phyloP scores from a whole-genome alignment of 768 basidiomycete genomes.

The Hortiboletus campestris region DNA sequence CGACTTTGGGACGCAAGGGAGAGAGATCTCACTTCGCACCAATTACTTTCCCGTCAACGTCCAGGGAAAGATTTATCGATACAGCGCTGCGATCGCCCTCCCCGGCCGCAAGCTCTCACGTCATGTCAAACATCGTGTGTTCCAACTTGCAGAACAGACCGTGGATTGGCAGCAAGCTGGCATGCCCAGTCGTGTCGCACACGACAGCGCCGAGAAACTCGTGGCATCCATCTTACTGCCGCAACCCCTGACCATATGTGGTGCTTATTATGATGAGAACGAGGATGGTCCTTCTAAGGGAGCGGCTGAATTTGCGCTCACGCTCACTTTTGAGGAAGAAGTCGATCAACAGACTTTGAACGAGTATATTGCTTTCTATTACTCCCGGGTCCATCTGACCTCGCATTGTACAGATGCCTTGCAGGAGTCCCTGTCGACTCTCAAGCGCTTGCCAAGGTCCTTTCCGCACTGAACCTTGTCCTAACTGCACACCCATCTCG shows the following conservation, averaged over 20 bases:
- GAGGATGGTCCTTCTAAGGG: constrained; percentile 25
- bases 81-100: constrained; percentile 34
- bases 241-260: constrained; percentile 39
- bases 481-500: constrained; percentile 41
- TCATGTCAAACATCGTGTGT: constrained; percentile 42
- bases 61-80: constrained; percentile 40
- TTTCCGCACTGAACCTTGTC: constrained; percentile 49
- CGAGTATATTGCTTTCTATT: not conserved
- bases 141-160: constrained; percentile 43
- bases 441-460: constrained; percentile 51
- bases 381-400: constrained; percentile 29
- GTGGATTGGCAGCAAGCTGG: constrained; percentile 37
- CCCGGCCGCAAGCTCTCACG: constrained; percentile 20
- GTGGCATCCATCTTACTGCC: constrained; percentile 40
- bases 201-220: constrained; percentile 44
- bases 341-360: constrained; percentile 29
- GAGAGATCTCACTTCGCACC: constrained; percentile 40
- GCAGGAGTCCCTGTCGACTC: constrained; percentile 52
- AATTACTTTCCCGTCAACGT: constrained; percentile 49
- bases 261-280: constrained; percentile 40
- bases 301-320: constrained; percentile 36
- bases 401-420: constrained; percentile 45
- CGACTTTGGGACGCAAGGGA: constrained; percentile 42
- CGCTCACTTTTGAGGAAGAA: constrained; percentile 38
- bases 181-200: constrained; percentile 40